phyloP scores from a whole-genome alignment of 306 rosid species.

The Ceratonia siliqua region DNA sequence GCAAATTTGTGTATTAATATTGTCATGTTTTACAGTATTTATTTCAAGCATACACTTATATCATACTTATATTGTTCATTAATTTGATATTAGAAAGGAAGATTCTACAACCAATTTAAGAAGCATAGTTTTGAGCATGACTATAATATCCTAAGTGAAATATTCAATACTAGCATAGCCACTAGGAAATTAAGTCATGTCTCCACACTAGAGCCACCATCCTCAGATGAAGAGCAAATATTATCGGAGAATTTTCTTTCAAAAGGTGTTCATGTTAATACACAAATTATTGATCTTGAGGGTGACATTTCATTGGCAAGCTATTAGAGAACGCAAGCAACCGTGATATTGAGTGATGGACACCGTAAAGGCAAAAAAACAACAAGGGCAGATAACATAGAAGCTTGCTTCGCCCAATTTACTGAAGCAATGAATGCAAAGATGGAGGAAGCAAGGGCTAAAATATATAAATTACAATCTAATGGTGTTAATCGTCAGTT shows the following conservation, averaged over 20 bases:
- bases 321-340: background rate
- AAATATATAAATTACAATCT: background rate
- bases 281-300: background rate
- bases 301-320: background rate
- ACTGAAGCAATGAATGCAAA: background rate
- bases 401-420: background rate
- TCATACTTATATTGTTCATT: too few species aligned
- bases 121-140: too few species aligned
- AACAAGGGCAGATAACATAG: background rate
- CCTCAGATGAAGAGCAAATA: background rate
- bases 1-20: too few species aligned
- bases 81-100: too few species aligned
- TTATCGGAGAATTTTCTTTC: background rate
- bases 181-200: too few species aligned
- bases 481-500: too few species aligned
- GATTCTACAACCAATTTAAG: too few species aligned
- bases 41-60: background rate
- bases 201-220: background rate
- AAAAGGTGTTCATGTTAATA: background rate
- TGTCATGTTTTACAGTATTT: too few species aligned
- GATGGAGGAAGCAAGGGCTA: background rate
- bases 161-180: background rate
- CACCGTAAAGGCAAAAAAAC: background rate
- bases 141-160: too few species aligned
- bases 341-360: background rate